These are phyloP conservation scores for Mortierella hygrophila DNA, from an alignment of 192 early-diverging fungal species.

Conservation along the genomic window DNA sequence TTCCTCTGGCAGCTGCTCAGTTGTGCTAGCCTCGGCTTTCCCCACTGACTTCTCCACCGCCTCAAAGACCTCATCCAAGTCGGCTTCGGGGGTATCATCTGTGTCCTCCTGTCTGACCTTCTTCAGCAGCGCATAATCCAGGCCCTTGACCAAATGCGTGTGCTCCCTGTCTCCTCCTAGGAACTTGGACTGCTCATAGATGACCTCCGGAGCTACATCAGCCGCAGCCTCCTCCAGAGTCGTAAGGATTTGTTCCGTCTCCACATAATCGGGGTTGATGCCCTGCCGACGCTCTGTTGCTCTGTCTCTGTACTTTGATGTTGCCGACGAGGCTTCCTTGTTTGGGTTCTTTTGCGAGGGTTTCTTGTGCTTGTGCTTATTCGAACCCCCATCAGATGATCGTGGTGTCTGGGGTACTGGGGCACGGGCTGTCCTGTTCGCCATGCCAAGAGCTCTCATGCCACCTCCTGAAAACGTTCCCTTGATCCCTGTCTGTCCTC, in stretches of 20 bases:
- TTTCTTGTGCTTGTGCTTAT: constrained; percentile 44
- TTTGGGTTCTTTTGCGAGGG: constrained; percentile 32
- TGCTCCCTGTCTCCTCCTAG: constrained; percentile 88
- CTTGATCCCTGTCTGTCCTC: constrained; percentile 41
- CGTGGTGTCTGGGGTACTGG: constrained; percentile 34
- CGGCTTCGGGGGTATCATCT: constrained; percentile 56
- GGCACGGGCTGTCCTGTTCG: constrained; percentile 45
- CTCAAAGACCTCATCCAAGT: constrained; percentile 58
- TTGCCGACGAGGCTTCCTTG: constrained; percentile 33
- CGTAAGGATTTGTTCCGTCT: constrained; percentile 71
- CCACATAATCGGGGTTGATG: constrained; percentile 74
- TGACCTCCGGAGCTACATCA: constrained; percentile 60
- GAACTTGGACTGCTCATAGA: constrained; percentile 88
- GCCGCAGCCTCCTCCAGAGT: constrained; percentile 57
- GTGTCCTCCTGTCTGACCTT: constrained; percentile 75
- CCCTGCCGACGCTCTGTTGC: constrained; percentile 90
- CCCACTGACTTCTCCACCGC: constrained; percentile 58
- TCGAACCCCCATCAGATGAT: constrained; percentile 21
- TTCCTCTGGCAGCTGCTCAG: constrained; percentile 31
- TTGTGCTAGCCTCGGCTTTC: constrained; percentile 11
- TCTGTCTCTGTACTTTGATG: constrained; percentile 84
- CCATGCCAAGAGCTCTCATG: constrained; percentile 57
- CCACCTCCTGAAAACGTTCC: constrained; percentile 61
- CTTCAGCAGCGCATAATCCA: constrained; percentile 87
- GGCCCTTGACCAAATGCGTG: constrained; percentile 94